Evolutionary conservation across 2,329 filamentous ascomycete genomes (phyloP).

Genomic region (Ilyonectria robusta): DNA sequence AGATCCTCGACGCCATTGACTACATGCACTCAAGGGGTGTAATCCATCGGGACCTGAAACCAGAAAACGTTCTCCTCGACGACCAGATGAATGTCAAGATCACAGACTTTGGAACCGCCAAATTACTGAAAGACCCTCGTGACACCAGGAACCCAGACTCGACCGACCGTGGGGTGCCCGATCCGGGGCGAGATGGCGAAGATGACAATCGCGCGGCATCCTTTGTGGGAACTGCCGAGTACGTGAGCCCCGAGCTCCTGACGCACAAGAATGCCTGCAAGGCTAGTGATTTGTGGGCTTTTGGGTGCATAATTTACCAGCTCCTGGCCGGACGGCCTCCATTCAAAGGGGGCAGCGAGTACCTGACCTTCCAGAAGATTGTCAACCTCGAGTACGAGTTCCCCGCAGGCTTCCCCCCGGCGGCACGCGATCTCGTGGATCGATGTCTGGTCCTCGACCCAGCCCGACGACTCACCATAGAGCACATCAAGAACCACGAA

Average conservation of each 20-base stretch:
- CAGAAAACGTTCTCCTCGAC: conserved; percentile 95
- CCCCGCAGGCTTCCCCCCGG: conserved; percentile 86
- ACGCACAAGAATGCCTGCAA: conserved; percentile 98
- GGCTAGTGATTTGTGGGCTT: conserved; percentile 97
- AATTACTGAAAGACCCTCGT: conserved; percentile 73
- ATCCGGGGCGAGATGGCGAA: conserved; percentile 55
- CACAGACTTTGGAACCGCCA: conserved; percentile 98
- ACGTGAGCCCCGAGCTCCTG: conserved; percentile 96
- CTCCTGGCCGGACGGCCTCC: conserved; percentile 94
- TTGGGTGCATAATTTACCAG: conserved; percentile 98
- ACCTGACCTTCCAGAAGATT: conserved; percentile 98
- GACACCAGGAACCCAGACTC: conserved; percentile 59
- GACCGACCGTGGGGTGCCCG: conserved; percentile 55
- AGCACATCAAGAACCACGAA: conserved; percentile 96
- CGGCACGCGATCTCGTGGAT: conserved; percentile 91
- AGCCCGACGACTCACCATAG: conserved; percentile 84
- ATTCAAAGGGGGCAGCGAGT: conserved; percentile 96
- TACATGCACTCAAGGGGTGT: conserved; percentile 98
- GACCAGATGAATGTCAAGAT: conserved; percentile 99
- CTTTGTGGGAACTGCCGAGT: conserved; percentile 97
- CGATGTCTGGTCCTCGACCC: conserved; percentile 92
- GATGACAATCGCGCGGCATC: conserved; percentile 87
- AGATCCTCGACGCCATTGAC: conserved; percentile 95
- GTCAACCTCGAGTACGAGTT: conserved; percentile 95
- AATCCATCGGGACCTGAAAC: conserved; percentile 96